Conservation (phyloP, 164 flowering plant genomes). For the Protea cynaroides region DNA sequence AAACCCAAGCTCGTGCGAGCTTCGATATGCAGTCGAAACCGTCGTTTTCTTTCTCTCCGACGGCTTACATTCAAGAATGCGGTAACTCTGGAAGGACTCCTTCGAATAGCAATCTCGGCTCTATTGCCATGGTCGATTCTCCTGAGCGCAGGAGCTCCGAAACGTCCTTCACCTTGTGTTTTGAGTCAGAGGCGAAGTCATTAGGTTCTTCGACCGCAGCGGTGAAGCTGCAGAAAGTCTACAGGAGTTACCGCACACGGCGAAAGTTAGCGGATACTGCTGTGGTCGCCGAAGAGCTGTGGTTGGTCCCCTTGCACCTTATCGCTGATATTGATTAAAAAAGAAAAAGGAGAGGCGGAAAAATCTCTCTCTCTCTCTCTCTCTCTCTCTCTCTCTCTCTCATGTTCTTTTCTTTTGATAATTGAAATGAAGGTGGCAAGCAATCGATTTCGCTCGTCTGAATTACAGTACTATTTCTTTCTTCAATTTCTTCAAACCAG, state of each 20-base stretch:
- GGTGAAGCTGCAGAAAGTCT: constrained; percentile 65
- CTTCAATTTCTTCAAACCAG: constrained; percentile 57
- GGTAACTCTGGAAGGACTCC: neutral
- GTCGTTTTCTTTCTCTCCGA: neutral
- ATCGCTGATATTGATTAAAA: neutral
- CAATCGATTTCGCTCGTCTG: constrained; percentile 58
- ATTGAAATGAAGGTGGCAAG: constrained; percentile 56
- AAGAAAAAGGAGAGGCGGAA: no score
- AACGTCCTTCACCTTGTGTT: neutral
- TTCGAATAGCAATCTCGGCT: neutral
- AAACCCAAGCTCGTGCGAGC: neutral
- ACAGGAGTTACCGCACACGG: constrained; percentile 66
- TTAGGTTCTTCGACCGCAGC: constrained; percentile 21
- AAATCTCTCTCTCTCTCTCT: neutral
- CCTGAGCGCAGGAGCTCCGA: neutral
- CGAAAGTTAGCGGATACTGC: constrained; percentile 80
- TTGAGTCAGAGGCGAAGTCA: no score
- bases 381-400: neutral
- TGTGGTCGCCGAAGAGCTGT: constrained; percentile 69
- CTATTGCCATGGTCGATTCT: neutral
- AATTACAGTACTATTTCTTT: constrained; percentile 72
- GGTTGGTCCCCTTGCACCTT: constrained; percentile 30
- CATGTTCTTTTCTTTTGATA: neutral
- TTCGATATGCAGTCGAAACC: neutral
- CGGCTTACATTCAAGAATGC: neutral